Conservation (phyloP, 441 rosid genomes). For the Lagerstroemia fauriei region DNA sequence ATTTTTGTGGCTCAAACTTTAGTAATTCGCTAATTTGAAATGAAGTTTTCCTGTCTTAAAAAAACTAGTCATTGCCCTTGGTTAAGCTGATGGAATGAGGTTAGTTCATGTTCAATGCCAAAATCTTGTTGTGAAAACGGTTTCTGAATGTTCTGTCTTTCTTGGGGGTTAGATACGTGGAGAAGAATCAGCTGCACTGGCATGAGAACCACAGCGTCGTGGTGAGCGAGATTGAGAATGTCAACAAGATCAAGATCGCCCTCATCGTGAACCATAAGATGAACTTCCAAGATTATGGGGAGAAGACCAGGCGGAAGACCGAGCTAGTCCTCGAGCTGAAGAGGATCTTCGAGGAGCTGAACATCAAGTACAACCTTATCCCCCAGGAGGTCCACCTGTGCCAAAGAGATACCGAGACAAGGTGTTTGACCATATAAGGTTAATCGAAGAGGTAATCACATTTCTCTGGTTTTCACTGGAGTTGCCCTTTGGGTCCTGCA, state of each 20-base stretch:
- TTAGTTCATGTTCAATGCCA: background rate
- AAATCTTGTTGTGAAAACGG: background rate
- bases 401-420: slow-evolving; percentile 27
- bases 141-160: background rate
- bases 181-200: slow-evolving; percentile 53
- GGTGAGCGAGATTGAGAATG: slow-evolving; percentile 63
- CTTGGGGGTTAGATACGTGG: slow-evolving; percentile 49
- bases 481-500: too few relatives aligned
- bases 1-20: background rate
- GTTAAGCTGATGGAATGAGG: background rate
- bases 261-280: slow-evolving; percentile 51
- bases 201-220: slow-evolving; percentile 48
- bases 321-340: slow-evolving; percentile 59
- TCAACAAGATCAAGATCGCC: slow-evolving; percentile 60
- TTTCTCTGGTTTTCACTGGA: too few relatives aligned
- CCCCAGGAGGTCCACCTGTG: slow-evolving; percentile 63
- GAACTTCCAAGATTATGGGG: slow-evolving; percentile 65
- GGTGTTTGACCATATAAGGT: background rate
- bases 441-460: background rate
- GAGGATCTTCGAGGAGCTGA: slow-evolving; percentile 62
- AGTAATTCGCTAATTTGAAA: background rate
- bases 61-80: background rate
- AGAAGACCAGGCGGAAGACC: slow-evolving; percentile 59
- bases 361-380: slow-evolving; percentile 58
- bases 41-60: background rate